Evolutionary conservation across 179 eudicot species (phyloP).

Genomic region (Amaranthus tricolor): DNA sequence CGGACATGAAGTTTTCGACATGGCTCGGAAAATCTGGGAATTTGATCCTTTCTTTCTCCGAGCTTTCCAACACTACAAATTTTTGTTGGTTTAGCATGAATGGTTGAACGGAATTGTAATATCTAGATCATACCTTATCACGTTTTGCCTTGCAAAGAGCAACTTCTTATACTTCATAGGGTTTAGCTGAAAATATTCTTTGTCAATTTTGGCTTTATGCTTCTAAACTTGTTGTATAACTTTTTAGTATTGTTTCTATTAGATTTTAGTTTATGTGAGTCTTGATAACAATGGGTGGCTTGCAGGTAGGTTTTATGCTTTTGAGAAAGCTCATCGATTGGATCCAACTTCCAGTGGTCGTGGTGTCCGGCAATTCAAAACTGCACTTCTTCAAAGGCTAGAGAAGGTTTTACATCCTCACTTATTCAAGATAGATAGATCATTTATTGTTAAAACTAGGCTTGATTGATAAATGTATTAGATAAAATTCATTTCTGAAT

Average conservation of each 20-base stretch:
- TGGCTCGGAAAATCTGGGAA: background rate
- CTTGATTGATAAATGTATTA: background rate
- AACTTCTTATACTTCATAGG: background rate
- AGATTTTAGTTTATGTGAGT: background rate
- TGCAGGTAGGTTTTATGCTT: conserved; percentile 96
- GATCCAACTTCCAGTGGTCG: conserved; percentile 98
- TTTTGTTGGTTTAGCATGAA: background rate
- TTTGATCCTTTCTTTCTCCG: no score
- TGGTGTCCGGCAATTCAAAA: conserved; percentile 98
- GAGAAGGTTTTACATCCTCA: conserved; percentile 62
- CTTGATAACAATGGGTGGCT: conserved; percentile 21
- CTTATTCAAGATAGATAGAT: background rate
- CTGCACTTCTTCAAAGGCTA: conserved; percentile 90
- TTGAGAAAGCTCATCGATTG: conserved; percentile 91
- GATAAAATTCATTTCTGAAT: background rate
- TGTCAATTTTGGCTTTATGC: no score
- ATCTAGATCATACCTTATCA: background rate
- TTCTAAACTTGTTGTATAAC: background rate
- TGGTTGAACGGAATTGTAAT: background rate
- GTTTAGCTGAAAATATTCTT: background rate
- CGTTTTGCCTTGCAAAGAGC: background rate
- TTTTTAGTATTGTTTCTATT: background rate
- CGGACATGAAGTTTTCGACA: background rate
- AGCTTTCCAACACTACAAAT: background rate
- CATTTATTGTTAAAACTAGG: background rate